Base-by-base conservation (phyloP, 441 rosid genomes). In the Euphorbia celastroides region DNA sequence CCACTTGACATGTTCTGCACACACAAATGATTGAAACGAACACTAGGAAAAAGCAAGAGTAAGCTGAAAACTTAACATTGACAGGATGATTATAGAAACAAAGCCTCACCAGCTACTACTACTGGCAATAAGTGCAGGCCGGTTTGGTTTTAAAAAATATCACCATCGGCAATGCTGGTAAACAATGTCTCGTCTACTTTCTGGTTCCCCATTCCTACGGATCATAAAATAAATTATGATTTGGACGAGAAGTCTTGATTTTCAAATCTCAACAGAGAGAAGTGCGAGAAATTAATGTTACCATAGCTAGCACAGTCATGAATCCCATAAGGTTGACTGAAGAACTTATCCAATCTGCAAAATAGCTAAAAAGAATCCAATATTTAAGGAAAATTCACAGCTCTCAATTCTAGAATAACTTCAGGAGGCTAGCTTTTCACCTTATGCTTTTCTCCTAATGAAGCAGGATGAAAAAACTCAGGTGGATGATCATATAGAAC, bases 401-500 rank as follows among this genome's bases (percentile, higher is more conserved):
- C 26, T 13, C 60, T 16, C 23, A 3, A 4, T 36, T 12, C 30
- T 22, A 10, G 6, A 65, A 38, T 13, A 41, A 60, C 38, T 23
- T 59, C 25, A 7, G 4, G 19, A n/a, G 11, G 13, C 57, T 34
- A 65, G 20, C 17, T n/a, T 36, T 74, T 75, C 74, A 94, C 99
- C 92, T 88, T 64, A 70, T 91, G 92, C 75, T 79, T 92, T 77
- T 92, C 97, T 79, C 78, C 76, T 19, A 89, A 82, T 34, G 83
- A 82, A 69, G 93, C 79, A 22, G 92, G 86, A 58, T 27, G 87
- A 70, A 94, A 91, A 78, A 92, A 92, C 76, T 89, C 94, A 57
- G 94, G 97, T 76, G 99, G 97, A 66, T 88, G 97, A 83, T 94
- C 97, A 78, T 94, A 89, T 62, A 94, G 74, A 56, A 94, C 96